These are phyloP conservation scores for Bruguiera parviflora DNA, from an alignment of 345 rosid species.

Conservation along the genomic window DNA sequence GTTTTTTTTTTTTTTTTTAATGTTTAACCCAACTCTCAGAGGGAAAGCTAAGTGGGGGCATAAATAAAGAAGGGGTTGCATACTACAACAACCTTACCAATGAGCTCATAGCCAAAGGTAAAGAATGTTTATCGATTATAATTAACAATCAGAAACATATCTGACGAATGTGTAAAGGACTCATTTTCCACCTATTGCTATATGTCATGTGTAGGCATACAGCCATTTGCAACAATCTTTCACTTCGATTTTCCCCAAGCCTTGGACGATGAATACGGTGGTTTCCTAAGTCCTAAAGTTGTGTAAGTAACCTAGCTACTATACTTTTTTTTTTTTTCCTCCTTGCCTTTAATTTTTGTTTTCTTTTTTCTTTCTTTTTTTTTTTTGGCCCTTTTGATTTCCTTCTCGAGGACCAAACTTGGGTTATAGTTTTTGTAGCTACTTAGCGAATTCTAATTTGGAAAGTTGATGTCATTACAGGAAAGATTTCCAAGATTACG, in stretches of 20 bases:
- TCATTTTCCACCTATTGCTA: too few relatives aligned
- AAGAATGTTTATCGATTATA: too few relatives aligned
- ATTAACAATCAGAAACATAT: too few relatives aligned
- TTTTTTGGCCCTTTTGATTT: too few relatives aligned
- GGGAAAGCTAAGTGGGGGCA: neutral
- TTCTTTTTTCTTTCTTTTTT: too few relatives aligned
- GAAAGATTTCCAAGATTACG: conserved; percentile 4
- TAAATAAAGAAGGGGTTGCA: neutral
- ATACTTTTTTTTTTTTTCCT: too few relatives aligned
- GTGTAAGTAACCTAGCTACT: conserved; percentile 1
- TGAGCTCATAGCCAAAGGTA: neutral
- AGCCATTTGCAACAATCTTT: conserved; percentile 7
- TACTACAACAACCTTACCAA: neutral
- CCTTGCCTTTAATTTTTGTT: too few relatives aligned
- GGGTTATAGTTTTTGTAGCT: too few relatives aligned
- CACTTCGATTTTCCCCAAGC: conserved; percentile 14
- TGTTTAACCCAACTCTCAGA: neutral
- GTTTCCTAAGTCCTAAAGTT: conserved; percentile 9
- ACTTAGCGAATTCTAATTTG: too few relatives aligned
- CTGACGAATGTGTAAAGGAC: too few relatives aligned
- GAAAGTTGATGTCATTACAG: neutral
- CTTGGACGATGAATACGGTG: conserved; percentile 14
- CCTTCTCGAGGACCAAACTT: too few relatives aligned
- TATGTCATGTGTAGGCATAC: neutral
- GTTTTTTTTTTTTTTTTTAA: too few relatives aligned